Conservation (phyloP, 805 yeast genomes). For the Spathaspora passalidarum region DNA sequence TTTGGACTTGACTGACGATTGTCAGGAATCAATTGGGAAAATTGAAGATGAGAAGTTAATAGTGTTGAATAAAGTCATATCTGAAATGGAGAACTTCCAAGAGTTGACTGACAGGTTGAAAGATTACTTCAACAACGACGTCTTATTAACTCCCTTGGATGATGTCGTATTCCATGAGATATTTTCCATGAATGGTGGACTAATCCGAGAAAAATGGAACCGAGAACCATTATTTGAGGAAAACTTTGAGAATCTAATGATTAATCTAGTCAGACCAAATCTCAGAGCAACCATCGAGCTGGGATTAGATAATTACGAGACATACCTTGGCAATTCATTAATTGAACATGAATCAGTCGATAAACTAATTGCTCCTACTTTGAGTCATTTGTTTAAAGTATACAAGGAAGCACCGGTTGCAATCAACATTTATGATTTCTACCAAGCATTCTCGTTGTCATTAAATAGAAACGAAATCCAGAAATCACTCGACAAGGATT, state of each 20-base stretch:
- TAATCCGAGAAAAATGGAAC: constrained; percentile 2
- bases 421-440: constrained; percentile 68
- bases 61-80: background rate
- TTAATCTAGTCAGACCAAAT: constrained; percentile 35
- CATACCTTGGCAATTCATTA: constrained; percentile 17
- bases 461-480: constrained; percentile 27
- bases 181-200: constrained; percentile 27
- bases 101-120: background rate
- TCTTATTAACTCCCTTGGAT: constrained; percentile 14
- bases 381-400: constrained; percentile 54
- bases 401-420: constrained; percentile 76
- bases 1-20: constrained; percentile 1
- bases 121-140: constrained; percentile 7
- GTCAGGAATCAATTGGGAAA: constrained; percentile 5
- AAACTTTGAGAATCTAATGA: constrained; percentile 36
- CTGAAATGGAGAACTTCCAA: constrained; percentile 2
- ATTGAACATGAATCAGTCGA: constrained; percentile 2
- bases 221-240: constrained; percentile 24
- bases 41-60: constrained; percentile 11
- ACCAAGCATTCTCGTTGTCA: constrained; percentile 54
- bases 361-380: constrained; percentile 1
- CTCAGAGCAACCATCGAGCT: constrained; percentile 28
- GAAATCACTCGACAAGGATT: constrained; percentile 11
- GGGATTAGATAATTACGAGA: constrained; percentile 29
- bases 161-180: constrained; percentile 30